These are phyloP conservation scores for Scheffersomyces stipitis DNA, from an alignment of 805 yeast species.

Conservation along the genomic window DNA sequence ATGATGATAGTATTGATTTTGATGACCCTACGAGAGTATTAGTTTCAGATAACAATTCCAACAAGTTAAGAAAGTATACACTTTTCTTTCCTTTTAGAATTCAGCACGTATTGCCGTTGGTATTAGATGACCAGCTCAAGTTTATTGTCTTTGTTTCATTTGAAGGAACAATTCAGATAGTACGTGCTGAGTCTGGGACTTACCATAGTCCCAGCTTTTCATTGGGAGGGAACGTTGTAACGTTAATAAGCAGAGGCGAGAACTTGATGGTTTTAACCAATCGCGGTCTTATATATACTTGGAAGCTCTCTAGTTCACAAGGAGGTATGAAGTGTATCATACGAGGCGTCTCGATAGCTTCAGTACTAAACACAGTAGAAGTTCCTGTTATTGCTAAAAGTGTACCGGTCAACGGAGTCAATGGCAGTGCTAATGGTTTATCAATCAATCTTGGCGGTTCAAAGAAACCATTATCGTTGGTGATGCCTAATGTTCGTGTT, in stretches of 20 bases:
- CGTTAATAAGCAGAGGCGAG: constrained; percentile 31
- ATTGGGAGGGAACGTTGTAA: constrained; percentile 47
- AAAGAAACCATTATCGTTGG: constrained; percentile 1
- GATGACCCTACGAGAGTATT: constrained; percentile 46
- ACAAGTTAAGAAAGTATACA: constrained; percentile 30
- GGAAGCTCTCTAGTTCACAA: constrained; percentile 38
- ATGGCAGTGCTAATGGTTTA: background rate
- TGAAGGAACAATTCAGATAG: constrained; percentile 51
- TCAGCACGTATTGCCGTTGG: constrained; percentile 45
- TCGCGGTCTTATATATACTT: constrained; percentile 50
- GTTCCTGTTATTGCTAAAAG: constrained; percentile 5
- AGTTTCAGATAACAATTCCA: constrained; percentile 35
- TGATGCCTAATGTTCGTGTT: constrained; percentile 5
- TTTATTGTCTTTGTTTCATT: constrained; percentile 60
- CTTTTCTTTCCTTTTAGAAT: constrained; percentile 48
- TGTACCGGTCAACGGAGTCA: background rate
- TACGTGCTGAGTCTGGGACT: constrained; percentile 46
- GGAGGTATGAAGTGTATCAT: constrained; percentile 29
- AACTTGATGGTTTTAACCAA: constrained; percentile 47
- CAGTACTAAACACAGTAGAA: constrained; percentile 43
- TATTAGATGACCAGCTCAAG: constrained; percentile 28
- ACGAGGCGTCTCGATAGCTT: constrained; percentile 51
- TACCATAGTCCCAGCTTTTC: constrained; percentile 49
- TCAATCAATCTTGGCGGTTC: too few species aligned
- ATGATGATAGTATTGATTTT: constrained; percentile 43